Percentiles rank a stretch among this genome's conserved stretches.
Conservation (phyloP, 2,329 filamentous ascomycete species). For the Sarocladium strictum region DNA sequence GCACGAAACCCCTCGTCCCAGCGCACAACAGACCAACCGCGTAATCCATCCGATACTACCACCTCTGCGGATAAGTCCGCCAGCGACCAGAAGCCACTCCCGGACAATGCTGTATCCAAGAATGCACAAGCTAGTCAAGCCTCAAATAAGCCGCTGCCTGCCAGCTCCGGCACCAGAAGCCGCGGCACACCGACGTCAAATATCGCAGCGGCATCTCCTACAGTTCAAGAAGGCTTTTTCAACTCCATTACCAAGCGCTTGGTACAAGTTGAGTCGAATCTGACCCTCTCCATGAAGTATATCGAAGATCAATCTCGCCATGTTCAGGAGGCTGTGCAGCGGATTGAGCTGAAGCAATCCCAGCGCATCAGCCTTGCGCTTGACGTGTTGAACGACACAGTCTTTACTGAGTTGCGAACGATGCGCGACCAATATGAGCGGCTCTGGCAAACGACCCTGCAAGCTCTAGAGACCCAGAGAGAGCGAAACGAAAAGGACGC, state of each 20-base stretch:
- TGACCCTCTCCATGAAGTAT: slow-evolving; percentile 87
- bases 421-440: slow-evolving; percentile 88
- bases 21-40: background rate
- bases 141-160: background rate
- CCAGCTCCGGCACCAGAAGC: slow-evolving; percentile 18
- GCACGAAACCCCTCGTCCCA: background rate
- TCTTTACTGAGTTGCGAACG: slow-evolving; percentile 71
- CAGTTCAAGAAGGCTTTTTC: slow-evolving; percentile 96
- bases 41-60: background rate
- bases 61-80: background rate
- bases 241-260: slow-evolving; percentile 92
- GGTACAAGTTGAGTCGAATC: slow-evolving; percentile 85
- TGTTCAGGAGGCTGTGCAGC: slow-evolving; percentile 77
- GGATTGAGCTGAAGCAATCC: slow-evolving; percentile 82
- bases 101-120: background rate
- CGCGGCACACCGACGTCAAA: slow-evolving; percentile 22
- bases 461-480: slow-evolving; percentile 83
- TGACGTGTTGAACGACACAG: slow-evolving; percentile 78
- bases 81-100: background rate
- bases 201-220: slow-evolving; percentile 49
- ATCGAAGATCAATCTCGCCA: slow-evolving; percentile 94
- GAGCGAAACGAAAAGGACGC: slow-evolving; percentile 81
- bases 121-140: slow-evolving; percentile 13
- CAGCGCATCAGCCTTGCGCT: slow-evolving; percentile 79
- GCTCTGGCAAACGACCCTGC: slow-evolving; percentile 91